Evolutionary conservation across 192 early-diverging fungal species (phyloP).

Genomic region (Coemansia sp.): DNA sequence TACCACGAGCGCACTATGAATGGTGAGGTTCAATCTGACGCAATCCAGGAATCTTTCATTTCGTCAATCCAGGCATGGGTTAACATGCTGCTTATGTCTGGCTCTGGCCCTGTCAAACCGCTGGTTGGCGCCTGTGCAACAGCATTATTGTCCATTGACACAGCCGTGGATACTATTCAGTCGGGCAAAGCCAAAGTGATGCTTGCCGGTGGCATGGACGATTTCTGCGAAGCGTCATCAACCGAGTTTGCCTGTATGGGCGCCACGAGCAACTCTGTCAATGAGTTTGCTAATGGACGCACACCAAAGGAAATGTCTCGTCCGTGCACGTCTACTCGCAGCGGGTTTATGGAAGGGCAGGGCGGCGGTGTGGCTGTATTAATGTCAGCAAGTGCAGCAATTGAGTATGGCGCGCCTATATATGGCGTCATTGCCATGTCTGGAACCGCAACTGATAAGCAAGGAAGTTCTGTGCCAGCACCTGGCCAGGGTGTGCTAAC

Average conservation of each 20-base stretch:
- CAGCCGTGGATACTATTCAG: slow-evolving; percentile 83
- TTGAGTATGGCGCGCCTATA: slow-evolving; percentile 90
- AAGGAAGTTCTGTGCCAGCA: slow-evolving; percentile 89
- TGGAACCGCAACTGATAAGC: slow-evolving; percentile 91
- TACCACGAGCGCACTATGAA: slow-evolving; percentile 75
- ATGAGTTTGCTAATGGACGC: slow-evolving; percentile 81
- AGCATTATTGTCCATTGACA: slow-evolving; percentile 84
- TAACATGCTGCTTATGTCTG: slow-evolving; percentile 89
- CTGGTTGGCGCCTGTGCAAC: slow-evolving; percentile 88
- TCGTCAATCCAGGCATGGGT: slow-evolving; percentile 96
- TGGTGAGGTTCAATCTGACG: slow-evolving; percentile 77
- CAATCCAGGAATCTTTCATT: slow-evolving; percentile 90
- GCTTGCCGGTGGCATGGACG: slow-evolving; percentile 88
- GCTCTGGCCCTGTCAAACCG: slow-evolving; percentile 82
- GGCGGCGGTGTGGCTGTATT: slow-evolving; percentile 87
- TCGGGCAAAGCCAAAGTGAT: slow-evolving; percentile 88
- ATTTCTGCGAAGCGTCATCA: slow-evolving; percentile 81
- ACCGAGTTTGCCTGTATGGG: slow-evolving; percentile 96
- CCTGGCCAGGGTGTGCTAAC: slow-evolving; percentile 93
- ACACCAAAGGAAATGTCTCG: slow-evolving; percentile 86
- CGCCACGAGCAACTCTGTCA: slow-evolving; percentile 79
- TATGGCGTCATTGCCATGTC: slow-evolving; percentile 86
- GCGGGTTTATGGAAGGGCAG: slow-evolving; percentile 91
- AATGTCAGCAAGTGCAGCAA: slow-evolving; percentile 81
- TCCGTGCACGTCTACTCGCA: slow-evolving; percentile 86